phyloP scores from a whole-genome alignment of 2,329 filamentous ascomycete species.

The Lecanicillium sp. region DNA sequence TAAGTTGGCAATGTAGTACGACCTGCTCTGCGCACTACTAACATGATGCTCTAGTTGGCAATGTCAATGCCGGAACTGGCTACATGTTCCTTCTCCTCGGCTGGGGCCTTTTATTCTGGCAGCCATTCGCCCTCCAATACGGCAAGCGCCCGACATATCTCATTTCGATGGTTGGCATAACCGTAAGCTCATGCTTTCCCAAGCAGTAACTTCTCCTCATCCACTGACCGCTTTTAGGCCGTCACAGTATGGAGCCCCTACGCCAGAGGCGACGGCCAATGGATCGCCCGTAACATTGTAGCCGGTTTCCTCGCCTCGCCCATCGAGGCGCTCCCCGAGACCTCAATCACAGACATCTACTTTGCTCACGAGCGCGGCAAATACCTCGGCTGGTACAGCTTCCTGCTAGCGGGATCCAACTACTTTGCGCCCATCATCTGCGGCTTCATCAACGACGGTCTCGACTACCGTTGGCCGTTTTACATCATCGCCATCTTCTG shows the following conservation, averaged over 20 bases:
- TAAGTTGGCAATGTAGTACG: background rate
- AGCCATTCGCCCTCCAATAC: conserved; percentile 37
- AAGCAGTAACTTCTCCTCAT: background rate
- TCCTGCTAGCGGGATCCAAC: conserved; percentile 28
- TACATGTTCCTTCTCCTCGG: conserved; percentile 37
- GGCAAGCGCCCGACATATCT: conserved; percentile 34
- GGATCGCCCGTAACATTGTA: conserved; percentile 37
- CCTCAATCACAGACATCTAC: conserved; percentile 33
- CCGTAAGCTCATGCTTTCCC: conserved; percentile 13
- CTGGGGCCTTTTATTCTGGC: conserved; percentile 38
- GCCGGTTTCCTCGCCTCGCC: conserved; percentile 36
- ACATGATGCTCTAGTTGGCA: conserved; percentile 13
- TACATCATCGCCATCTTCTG: conserved; percentile 34
- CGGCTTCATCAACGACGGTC: conserved; percentile 34
- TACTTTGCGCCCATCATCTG: conserved; percentile 37
- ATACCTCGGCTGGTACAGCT: conserved; percentile 34
- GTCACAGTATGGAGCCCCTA: conserved; percentile 25
- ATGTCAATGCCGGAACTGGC: conserved; percentile 31
- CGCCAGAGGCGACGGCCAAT: conserved; percentile 30
- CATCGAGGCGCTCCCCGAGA: conserved; percentile 38
- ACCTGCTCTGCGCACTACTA: background rate
- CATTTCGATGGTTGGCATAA: conserved; percentile 24
- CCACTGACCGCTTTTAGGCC: too few relatives aligned
- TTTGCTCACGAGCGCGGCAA: conserved; percentile 35
- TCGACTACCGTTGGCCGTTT: conserved; percentile 35